These are phyloP conservation scores for Paraconiothyrium sp. DNA, from an alignment of 2,329 filamentous ascomycete genomes.

Conservation along the genomic window DNA sequence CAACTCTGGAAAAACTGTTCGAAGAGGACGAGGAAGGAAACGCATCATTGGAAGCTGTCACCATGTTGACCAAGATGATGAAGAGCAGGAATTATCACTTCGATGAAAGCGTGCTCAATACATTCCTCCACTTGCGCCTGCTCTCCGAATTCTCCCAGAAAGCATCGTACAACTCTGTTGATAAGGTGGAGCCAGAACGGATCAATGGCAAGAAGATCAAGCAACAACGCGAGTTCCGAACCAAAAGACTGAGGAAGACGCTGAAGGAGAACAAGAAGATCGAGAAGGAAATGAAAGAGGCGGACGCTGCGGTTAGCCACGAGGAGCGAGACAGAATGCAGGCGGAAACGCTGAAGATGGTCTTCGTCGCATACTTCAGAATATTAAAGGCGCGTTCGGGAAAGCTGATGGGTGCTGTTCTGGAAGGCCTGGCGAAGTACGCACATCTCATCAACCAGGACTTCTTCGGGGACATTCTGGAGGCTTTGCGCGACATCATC, in stretches of 20 bases:
- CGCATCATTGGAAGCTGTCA: conserved; percentile 85
- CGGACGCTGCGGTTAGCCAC: conserved; percentile 88
- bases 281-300: conserved; percentile 92
- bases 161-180: conserved; percentile 79
- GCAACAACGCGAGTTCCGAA: conserved; percentile 83
- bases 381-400: conserved; percentile 85
- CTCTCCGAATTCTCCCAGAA: conserved; percentile 88
- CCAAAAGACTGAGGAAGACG: conserved; percentile 85
- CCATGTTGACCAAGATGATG: conserved; percentile 93
- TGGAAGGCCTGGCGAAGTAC: conserved; percentile 93
- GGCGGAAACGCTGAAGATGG: conserved; percentile 92
- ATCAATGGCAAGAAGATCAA: conserved; percentile 68
- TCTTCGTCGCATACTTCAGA: conserved; percentile 94
- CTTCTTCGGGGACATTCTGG: conserved; percentile 95
- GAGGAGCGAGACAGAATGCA: conserved; percentile 95
- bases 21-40: conserved; percentile 88
- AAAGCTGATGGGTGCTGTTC: conserved; percentile 92
- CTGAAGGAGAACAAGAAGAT: conserved; percentile 86
- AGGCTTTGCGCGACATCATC: conserved; percentile 93
- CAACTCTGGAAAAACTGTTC: conserved; percentile 84
- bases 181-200: conserved; percentile 63
- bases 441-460: conserved; percentile 98
- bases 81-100: conserved; percentile 83
- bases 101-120: conserved; percentile 86
- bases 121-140: conserved; percentile 88